A percentile compares a stretch with the other conserved stretches of the same genome.
phyloP scores from a whole-genome alignment of 345 rosid genomes.

The Linum lewisii region DNA sequence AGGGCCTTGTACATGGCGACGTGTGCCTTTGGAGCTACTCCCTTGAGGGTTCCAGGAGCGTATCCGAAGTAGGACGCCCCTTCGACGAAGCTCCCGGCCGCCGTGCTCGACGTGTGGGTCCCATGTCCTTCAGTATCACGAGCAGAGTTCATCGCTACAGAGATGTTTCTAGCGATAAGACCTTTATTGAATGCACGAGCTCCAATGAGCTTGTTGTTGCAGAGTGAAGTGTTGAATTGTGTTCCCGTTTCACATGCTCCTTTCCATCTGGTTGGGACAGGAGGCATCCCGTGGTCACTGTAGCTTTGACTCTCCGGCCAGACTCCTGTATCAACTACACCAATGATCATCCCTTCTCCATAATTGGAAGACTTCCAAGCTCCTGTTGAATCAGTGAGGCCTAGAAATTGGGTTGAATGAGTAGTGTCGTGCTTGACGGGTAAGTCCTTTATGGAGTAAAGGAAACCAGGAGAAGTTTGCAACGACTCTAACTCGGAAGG shows the following conservation, averaged over 20 bases:
- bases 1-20: slow-evolving; percentile 48
- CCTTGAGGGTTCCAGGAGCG: slow-evolving; percentile 33
- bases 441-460: neutral
- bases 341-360: slow-evolving; percentile 3
- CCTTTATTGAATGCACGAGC: neutral
- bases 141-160: slow-evolving; percentile 39
- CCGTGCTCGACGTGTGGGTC: slow-evolving; percentile 48
- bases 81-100: slow-evolving; percentile 31
- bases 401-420: neutral
- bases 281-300: neutral
- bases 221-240: neutral
- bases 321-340: neutral
- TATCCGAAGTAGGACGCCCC: slow-evolving; percentile 37
- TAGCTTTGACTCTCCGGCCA: slow-evolving; percentile 2
- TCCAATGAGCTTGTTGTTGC: slow-evolving; percentile 5
- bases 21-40: slow-evolving; percentile 36
- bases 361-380: neutral
- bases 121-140: slow-evolving; percentile 45
- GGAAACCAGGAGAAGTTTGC: neutral
- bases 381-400: neutral
- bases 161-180: slow-evolving; percentile 7
- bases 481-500: neutral
- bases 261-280: neutral
- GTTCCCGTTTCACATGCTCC: slow-evolving; percentile 1
- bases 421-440: slow-evolving; percentile 4